Base-by-base conservation (phyloP, 2,329 filamentous ascomycete genomes). In the Ascochyta fabae region DNA sequence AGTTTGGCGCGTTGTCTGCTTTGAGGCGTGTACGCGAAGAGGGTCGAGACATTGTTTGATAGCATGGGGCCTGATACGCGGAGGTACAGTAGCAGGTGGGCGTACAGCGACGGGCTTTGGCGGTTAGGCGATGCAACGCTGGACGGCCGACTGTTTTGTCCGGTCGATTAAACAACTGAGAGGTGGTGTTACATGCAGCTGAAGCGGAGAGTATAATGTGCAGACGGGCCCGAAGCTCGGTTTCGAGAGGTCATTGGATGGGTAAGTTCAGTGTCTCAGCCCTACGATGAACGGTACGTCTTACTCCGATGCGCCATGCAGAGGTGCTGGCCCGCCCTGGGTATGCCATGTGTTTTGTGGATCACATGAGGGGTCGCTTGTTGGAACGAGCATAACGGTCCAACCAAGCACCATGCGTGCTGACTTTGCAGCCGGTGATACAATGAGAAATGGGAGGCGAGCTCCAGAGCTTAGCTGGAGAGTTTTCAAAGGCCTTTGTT, bases 121-220 rank as follows among this genome's bases (percentile, higher is more conserved):
- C 36, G 42, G 42, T 38, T 51, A 41, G 24, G 36, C 47, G 34
- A 51, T 56, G 53, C 53, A 56, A 56, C 53, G 48, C 53, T 51
- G 53, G 38, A 47, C 48, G 47, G 42, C n/a, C 33, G 47, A 29
- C 36, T 41, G 19, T 38, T 33, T 41, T 26, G 27, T 36, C 26
- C 40, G 36, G 40, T 36, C 23, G 2, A 29, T 13, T 12, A 6
- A 33, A 27, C 22, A 19, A 31, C 15, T 10, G 22, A 13, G 33
- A 46, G 38, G 29, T 33, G 43, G 13, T 48, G 48, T 48, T 56
- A 43, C 47, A 56, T 56, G 47, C 47, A 56, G 53, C 53, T 50
- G 53, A 56, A 56, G 53, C 47, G 38, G 38, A 50, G 36, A 13
- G 16, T 50, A 33, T 35, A 31, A 45, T 49, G 42, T 46, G 24